Evolutionary conservation across 73 alveolate species (phyloP).

Genomic region (Tetrahymena elliotti): DNA sequence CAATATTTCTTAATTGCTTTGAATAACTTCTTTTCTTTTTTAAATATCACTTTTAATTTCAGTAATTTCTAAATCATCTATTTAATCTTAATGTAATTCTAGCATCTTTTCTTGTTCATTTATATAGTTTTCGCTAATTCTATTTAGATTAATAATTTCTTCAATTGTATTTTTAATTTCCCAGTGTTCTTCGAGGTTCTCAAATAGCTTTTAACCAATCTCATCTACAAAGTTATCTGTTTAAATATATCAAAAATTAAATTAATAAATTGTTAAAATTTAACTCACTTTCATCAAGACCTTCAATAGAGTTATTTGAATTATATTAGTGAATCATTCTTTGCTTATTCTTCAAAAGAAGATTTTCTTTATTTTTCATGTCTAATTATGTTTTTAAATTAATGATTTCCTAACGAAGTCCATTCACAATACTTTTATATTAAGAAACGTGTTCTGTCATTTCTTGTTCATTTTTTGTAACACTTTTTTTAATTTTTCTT

Average conservation of each 20-base stretch:
- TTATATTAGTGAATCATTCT: not conserved
- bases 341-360: not conserved
- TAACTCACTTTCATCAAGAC: not conserved
- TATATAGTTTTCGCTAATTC: not conserved
- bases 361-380: not conserved
- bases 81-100: not conserved
- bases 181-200: not conserved
- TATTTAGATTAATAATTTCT: not conserved
- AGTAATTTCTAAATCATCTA: not conserved
- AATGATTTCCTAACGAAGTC: not conserved
- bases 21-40: not conserved
- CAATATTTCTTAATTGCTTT: not conserved
- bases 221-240: not conserved
- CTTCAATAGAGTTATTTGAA: not conserved
- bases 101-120: not conserved
- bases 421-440: not conserved
- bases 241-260: not conserved
- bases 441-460: not conserved
- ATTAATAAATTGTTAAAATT: not conserved
- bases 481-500: constrained; percentile 57
- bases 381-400: not conserved
- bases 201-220: not conserved
- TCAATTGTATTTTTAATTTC: not conserved
- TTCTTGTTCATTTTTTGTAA: not conserved
- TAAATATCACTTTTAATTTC: not conserved